Evolutionary conservation across 2,329 filamentous ascomycete species (phyloP).

Genomic region (Teratosphaeria epicoccoides): DNA sequence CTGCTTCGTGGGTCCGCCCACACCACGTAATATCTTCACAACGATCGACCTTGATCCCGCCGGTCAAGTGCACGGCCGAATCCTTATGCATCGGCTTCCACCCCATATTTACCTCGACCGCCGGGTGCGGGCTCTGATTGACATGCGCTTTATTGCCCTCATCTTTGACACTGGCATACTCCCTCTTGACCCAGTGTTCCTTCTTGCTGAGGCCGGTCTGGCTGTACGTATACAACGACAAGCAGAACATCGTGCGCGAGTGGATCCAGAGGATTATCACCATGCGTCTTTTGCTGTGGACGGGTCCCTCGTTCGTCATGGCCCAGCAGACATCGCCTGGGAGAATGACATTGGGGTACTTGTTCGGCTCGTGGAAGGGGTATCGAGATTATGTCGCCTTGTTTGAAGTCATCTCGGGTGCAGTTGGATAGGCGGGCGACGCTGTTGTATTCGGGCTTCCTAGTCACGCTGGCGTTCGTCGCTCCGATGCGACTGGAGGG

Average conservation of each 20-base stretch:
- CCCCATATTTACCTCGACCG: background rate
- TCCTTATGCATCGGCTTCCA: constrained; percentile 1
- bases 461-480: background rate
- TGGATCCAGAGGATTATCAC: constrained; percentile 10
- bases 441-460: background rate
- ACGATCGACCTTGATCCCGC: constrained; percentile 6
- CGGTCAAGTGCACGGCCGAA: constrained; percentile 7
- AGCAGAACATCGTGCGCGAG: constrained; percentile 7
- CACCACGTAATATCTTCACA: constrained; percentile 7
- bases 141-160: background rate
- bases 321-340: background rate
- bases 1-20: constrained; percentile 5
- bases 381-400: constrained; percentile 11
- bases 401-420: constrained; percentile 6
- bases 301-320: constrained; percentile 5
- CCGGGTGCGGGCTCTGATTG: constrained; percentile 3
- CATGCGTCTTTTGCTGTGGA: constrained; percentile 13
- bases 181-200: constrained; percentile 1
- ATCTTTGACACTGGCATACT: constrained; percentile 8
- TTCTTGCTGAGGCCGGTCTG: constrained; percentile 2
- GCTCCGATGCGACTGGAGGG: background rate
- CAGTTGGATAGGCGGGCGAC: constrained; percentile 4
- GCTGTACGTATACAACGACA: constrained; percentile 8
- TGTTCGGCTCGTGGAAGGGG: constrained; percentile 11
- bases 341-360: constrained; percentile 6